Conservation (phyloP, 768 basidiomycete species). For the Hydnum rufescens region DNA sequence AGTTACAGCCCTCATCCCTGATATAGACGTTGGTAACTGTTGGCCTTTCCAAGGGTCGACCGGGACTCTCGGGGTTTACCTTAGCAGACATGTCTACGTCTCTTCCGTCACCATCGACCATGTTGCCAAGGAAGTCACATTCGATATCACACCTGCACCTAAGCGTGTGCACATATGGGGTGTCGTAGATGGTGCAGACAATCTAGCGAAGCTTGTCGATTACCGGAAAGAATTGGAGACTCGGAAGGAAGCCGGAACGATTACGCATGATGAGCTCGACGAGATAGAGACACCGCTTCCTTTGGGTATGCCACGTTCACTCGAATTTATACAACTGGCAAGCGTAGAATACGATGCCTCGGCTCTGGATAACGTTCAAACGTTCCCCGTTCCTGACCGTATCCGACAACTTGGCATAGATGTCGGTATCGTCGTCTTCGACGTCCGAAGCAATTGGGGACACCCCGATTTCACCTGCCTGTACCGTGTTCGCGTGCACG, state of each 20-base stretch:
- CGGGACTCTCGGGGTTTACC: constrained; percentile 68
- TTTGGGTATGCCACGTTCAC: constrained; percentile 9
- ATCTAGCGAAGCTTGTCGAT: constrained; percentile 35
- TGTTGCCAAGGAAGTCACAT: constrained; percentile 59
- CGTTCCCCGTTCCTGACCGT: constrained; percentile 52
- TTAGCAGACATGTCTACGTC: constrained; percentile 41
- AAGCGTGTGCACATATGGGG: constrained; percentile 83
- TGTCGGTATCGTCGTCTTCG: constrained; percentile 66
- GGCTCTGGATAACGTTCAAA: constrained; percentile 45
- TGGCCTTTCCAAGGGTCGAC: constrained; percentile 74
- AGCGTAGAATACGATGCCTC: constrained; percentile 42
- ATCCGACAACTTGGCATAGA: constrained; percentile 54
- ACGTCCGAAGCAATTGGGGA: constrained; percentile 78
- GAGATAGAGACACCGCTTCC: not conserved
- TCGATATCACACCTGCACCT: constrained; percentile 66
- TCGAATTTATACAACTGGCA: constrained; percentile 33
- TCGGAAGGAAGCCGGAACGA: not conserved
- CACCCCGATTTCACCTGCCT: constrained; percentile 67
- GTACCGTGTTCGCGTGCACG: constrained; percentile 70
- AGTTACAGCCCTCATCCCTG: constrained; percentile 72
- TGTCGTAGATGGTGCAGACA: constrained; percentile 58
- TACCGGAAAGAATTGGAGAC: constrained; percentile 19
- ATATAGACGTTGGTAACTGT: constrained; percentile 65
- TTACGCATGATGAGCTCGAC: not conserved
- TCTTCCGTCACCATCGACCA: constrained; percentile 73